phyloP scores from a whole-genome alignment of 2,329 filamentous ascomycete species.

The Aspergillus uvarum region DNA sequence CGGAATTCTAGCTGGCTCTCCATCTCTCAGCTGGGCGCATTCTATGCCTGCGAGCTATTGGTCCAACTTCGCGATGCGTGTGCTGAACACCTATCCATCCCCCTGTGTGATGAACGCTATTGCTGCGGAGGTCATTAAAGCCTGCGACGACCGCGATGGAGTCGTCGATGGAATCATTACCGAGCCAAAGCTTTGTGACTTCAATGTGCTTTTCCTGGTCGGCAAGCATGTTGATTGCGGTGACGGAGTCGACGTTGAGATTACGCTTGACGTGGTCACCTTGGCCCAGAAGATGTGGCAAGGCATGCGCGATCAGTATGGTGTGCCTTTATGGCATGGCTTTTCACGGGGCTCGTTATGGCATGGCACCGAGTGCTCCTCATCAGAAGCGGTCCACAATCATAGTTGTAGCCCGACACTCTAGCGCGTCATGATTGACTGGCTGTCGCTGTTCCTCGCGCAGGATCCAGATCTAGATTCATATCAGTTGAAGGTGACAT shows the following conservation, averaged over 20 bases:
- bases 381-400: neutral
- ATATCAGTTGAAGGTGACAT: neutral
- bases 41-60: conserved; percentile 25
- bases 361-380: neutral
- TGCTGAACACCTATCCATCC: neutral
- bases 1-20: conserved; percentile 52
- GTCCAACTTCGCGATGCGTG: conserved; percentile 6
- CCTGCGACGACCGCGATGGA: conserved; percentile 13
- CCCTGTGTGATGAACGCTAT: conserved; percentile 12
- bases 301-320: neutral
- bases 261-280: neutral
- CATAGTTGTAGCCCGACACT: neutral
- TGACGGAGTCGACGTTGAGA: neutral
- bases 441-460: neutral
- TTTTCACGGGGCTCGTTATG: neutral
- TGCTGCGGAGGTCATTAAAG: neutral
- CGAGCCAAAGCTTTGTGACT: conserved; percentile 4
- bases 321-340: neutral
- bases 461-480: neutral
- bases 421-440: neutral
- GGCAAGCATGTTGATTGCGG: neutral
- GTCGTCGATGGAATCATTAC: conserved; percentile 14
- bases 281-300: neutral
- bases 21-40: conserved; percentile 42
- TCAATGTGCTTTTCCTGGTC: conserved; percentile 7